phyloP scores from a whole-genome alignment of 345 rosid species.

The Fremontodendron californicum region DNA sequence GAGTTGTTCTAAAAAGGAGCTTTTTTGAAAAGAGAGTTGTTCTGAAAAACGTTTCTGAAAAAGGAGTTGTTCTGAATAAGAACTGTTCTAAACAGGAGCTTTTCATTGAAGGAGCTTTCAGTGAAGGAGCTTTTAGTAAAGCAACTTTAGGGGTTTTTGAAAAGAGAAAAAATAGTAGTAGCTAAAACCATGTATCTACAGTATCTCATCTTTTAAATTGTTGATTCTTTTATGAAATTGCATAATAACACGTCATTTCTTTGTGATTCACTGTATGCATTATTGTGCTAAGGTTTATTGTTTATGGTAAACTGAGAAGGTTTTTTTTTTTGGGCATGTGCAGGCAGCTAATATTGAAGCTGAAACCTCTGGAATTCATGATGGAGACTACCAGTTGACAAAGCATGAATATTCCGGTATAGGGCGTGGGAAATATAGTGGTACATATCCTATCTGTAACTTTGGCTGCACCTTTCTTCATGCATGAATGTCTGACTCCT shows the following conservation, averaged over 20 bases:
- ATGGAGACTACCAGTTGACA: constrained; percentile 54
- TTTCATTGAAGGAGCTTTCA: too few species aligned
- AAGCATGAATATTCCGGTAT: constrained; percentile 69
- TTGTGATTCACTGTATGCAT: background rate
- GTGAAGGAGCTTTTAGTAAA: too few species aligned
- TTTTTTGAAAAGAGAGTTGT: too few species aligned
- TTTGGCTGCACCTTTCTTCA: background rate
- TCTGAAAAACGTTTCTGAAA: too few species aligned
- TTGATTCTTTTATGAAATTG: background rate
- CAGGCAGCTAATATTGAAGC: constrained; percentile 89
- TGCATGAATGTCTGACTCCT: background rate
- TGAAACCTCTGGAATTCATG: constrained; percentile 66
- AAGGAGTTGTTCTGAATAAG: too few species aligned
- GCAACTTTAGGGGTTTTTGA: too few species aligned
- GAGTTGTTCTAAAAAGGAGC: too few species aligned
- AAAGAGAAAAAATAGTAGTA: too few species aligned
- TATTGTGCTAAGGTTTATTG: background rate
- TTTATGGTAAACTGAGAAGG: background rate
- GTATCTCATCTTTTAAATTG: background rate
- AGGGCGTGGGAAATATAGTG: constrained; percentile 77
- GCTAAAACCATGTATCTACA: too few species aligned
- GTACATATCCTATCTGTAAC: constrained; percentile 36
- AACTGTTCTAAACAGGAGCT: too few species aligned
- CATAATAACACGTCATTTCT: background rate
- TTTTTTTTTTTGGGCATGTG: constrained; percentile 17